Base-by-base conservation (phyloP, 2,329 filamentous ascomycete species). In the Cladobotryum mycophilum region DNA sequence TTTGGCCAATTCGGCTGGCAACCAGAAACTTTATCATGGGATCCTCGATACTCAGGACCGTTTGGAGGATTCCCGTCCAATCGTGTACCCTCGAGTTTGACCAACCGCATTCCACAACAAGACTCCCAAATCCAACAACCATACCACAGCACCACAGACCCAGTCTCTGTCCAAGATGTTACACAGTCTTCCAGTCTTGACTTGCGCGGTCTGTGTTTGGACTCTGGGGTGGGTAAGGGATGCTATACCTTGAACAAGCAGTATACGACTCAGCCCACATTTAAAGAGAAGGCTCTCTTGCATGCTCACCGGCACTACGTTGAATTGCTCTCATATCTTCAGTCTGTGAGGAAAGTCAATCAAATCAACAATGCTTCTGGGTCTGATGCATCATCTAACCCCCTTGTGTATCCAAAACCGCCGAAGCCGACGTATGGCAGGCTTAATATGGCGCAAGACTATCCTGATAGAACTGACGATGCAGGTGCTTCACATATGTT, bases 231-330 rank as follows among this genome's bases (percentile, higher is more conserved):
- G 13, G 14, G 2, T 15, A 20, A 37, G 30, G 51, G 46, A 9
- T 7, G 18, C 5, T 13, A 8, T 14, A 5, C 34, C 4, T 8
- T 25, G 15, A 47, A 20, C 22, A 17, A 48, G 8, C 49, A 48
- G 22, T 34, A 38, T n/a, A 25, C 35, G 14, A 33, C 9, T 33
- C 63, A 60, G 34, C 56, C 56, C 14, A 69, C 68, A 8, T 88
- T 88, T 61, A 84, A 82, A 56, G 86, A 89, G 56, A 85, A 81
- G 55, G 80, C 81, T 2, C 69, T 90, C 20, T 73, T 78, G 13
- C 84, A 82, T 69, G 87, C 86, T n/a, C 84, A 90, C 63, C 76
- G 76, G 56, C 79, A 84, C 33, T 91, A 91, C 65, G 74, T 86
- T 44, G 84, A 89, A 55, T 75, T 92, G 7, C 70, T 91, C 3